Base-by-base conservation (phyloP, 257 asterid genomes). In the Gentiana dahurica region DNA sequence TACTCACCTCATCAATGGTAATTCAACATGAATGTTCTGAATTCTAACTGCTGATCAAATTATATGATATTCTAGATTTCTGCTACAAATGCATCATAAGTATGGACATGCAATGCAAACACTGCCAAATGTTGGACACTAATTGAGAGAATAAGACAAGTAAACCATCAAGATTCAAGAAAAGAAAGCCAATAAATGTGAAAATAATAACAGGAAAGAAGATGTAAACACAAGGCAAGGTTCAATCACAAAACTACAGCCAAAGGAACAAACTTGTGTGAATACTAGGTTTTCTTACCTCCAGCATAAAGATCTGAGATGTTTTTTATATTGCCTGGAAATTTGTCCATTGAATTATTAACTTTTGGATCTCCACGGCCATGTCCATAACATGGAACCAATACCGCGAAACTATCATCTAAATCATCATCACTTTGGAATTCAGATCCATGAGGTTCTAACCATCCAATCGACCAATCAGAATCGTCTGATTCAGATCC, bases 401-500 rank as follows among this genome's bases (percentile, higher is more conserved):
- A 55, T 44, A 74, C 84, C 38, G 84, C 81, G 48, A 78, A 78
- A 56, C 81, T 71, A 67, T 68, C 69, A 56, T 77, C 78, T 11
- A 51, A 56, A 47, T 74, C 75, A 51, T 65, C 73, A 58, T 65
- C 76, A 1, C 62, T 60, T 8, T 57, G 73, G 51, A 74, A 74
- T 12, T 72, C 70, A 50, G 80, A 66, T 8, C 74, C 80, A 55
- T 78, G 76, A 48, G 80, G 81, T 65, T 78, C 81, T 65, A 74
- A 63, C 84, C 84, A 78, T 64, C 84, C 81, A 51, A 78, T 63
- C 9, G 84, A 78, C 73, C 77, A 78, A 62, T 78, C 80, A 0
- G 84, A 78, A 71, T 72, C 84, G 45, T 78, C 81, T 51, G 84
- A 78, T 34, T 74, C 84, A 15, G 81, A 78, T 54, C 76, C 84